A percentile compares a stretch with the other conserved stretches of the same genome.
phyloP scores from a whole-genome alignment of 2,329 filamentous ascomycete species.

The Paraphoma chrysanthemicola region DNA sequence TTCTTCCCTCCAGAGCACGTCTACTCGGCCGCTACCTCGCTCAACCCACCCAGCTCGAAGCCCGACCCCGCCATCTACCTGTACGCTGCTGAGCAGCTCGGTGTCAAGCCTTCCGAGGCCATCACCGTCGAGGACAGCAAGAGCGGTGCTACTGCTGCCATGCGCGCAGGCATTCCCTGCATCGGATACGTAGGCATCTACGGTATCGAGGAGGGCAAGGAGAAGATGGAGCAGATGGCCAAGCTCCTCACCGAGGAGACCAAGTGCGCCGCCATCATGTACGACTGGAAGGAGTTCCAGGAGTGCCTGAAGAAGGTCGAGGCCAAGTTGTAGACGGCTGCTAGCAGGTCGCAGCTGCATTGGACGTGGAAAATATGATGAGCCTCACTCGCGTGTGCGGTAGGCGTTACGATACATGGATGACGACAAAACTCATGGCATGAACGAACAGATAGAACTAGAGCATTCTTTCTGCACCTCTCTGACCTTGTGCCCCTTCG shows the following conservation, averaged over 20 bases:
- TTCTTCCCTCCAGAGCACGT: conserved; percentile 79
- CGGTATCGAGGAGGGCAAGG: conserved; percentile 51
- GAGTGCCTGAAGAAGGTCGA: conserved; percentile 58
- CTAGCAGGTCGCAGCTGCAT: not conserved
- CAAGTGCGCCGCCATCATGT: conserved; percentile 58
- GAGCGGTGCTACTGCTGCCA: conserved; percentile 79
- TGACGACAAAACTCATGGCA: conserved; percentile 23
- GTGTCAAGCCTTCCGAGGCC: conserved; percentile 73
- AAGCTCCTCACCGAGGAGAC: conserved; percentile 57
- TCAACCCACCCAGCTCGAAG: conserved; percentile 83
- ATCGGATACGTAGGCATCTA: conserved; percentile 82
- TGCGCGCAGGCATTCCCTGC: conserved; percentile 78
- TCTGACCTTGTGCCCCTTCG: not conserved
- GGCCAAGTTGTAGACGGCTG: conserved; percentile 41
- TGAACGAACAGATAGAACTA: conserved; percentile 22
- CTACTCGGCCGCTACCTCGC: conserved; percentile 82
- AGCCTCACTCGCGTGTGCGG: conserved; percentile 16
- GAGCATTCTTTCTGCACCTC: conserved; percentile 13
- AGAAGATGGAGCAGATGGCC: conserved; percentile 57
- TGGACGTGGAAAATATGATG: conserved; percentile 14
- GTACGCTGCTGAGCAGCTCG: conserved; percentile 75
- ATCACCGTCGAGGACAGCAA: conserved; percentile 89
- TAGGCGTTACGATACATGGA: conserved; percentile 28
- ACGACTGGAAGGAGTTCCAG: conserved; percentile 60
- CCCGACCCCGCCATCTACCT: conserved; percentile 90